These are phyloP conservation scores for Lentinula boryana DNA, from an alignment of 768 basidiomycete genomes.

Conservation along the genomic window DNA sequence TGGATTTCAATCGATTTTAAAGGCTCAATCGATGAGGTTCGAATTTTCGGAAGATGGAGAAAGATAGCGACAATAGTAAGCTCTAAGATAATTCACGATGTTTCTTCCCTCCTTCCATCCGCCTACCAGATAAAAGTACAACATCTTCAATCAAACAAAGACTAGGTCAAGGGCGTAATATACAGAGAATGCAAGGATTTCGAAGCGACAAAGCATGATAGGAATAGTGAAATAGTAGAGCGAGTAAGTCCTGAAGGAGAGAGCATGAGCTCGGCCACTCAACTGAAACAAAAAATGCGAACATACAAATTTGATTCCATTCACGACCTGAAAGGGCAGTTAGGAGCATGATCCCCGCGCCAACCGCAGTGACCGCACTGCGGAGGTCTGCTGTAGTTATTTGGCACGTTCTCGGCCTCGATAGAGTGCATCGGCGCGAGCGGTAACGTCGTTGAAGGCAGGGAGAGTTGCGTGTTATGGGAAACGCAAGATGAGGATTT, in stretches of 20 bases:
- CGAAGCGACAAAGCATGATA: neutral
- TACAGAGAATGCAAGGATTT: neutral
- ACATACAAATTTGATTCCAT: neutral
- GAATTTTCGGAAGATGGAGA: no score
- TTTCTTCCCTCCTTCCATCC: neutral
- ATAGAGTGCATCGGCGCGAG: neutral
- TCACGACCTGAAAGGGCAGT: constrained; percentile 60
- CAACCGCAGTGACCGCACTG: constrained; percentile 78
- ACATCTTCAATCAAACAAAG: neutral
- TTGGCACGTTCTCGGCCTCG: neutral
- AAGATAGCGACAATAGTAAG: neutral
- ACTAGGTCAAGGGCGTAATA: neutral
- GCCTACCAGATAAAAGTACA: neutral
- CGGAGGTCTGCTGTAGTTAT: constrained; percentile 42
- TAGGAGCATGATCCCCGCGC: constrained; percentile 53
- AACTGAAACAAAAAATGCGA: neutral
- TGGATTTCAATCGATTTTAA: neutral
- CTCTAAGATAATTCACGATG: neutral
- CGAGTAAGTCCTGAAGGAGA: neutral
- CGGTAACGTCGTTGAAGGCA: neutral
- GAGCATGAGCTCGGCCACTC: neutral
- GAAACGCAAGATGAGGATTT: neutral
- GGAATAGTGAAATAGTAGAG: neutral
- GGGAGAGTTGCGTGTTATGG: neutral
- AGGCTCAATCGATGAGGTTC: no score